Conservation (phyloP, 2,329 filamentous ascomycete genomes). For the Aspergillus japonicus region DNA sequence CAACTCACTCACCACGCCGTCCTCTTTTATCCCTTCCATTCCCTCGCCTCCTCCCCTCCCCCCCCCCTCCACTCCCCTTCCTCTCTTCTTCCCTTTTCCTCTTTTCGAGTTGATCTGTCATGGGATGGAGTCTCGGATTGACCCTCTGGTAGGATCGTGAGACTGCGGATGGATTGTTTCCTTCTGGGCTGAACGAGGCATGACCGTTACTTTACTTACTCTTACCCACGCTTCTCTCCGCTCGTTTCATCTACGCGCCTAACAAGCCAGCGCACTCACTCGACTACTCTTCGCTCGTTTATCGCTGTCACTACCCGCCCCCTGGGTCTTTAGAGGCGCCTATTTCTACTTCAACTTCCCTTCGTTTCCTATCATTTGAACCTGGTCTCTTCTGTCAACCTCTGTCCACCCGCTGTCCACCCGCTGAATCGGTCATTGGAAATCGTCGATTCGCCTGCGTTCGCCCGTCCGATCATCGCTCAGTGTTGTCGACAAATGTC, state of each 20-base stretch:
- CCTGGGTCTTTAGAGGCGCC: conserved; percentile 9
- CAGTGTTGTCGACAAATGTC: conserved; percentile 39
- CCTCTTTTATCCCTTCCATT: conserved; percentile 11
- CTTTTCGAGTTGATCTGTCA: conserved; percentile 10
- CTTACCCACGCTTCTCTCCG: conserved; percentile 7
- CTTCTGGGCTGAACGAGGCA: conserved; percentile 10
- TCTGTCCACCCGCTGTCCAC: no score
- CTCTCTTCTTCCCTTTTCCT: conserved; percentile 12
- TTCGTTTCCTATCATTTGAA: background rate
- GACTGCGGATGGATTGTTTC: conserved; percentile 21
- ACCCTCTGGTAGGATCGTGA: conserved; percentile 32
- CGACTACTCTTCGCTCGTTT: conserved; percentile 18
- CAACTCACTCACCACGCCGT: background rate
- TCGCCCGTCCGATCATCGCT: background rate
- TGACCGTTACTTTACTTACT: background rate
- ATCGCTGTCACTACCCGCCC: background rate
- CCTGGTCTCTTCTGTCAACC: background rate
- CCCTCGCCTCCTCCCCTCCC: background rate
- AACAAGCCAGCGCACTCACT: conserved; percentile 9
- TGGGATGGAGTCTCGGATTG: conserved; percentile 23
- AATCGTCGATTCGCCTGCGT: conserved; percentile 5
- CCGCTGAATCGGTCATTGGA: background rate
- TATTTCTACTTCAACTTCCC: background rate
- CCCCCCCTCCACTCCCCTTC: no score
- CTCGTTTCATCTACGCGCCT: conserved; percentile 12